Evolutionary conservation across 2,329 filamentous ascomycete species (phyloP), one percentile per base, ranked within the genome.

Genomic region (Aspergillus fischeri): DNA sequence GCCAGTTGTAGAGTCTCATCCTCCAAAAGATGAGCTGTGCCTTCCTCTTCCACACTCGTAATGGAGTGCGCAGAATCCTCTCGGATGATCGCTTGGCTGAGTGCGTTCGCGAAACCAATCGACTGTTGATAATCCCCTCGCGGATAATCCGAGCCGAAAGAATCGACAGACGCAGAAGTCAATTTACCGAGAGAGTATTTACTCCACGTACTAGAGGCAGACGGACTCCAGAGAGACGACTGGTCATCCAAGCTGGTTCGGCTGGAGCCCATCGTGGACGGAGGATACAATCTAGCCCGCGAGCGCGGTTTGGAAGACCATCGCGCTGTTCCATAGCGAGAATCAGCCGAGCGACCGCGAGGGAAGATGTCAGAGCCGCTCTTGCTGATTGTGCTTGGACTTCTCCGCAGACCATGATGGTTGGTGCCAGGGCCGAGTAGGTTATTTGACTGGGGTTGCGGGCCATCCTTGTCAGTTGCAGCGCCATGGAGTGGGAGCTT

Each of bases 71-170:
- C 81, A 17, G 84, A 75, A 64, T 83, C 82, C 49, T 97, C 93
- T 4, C 94, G 89, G 63, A 96, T 96, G 63, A 97, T 99, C 38
- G 93, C 93, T 72, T 97, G 93, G 66, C 92, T 96, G 10, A 99
- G 81, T 3, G 94, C 94, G 72, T 96, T 97, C 54, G 94, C 94
- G 70, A 99, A 99, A 0, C 94, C 94, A 69, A 99, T 96, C 0
- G 92, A 95, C 75, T 96, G 92, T 74, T 97, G 92, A 73, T 93
- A 97, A 67, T 96, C 92, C 45, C 86, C 86, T 49, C 87, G 84
- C 4, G 86, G 86, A 72, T 88, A 88, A 35, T 86, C 83, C 1
- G 90, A 92, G 21, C 87, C 88, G 65, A 97, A 87, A 1, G 92
- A 96, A 70, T 96, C 91, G 67, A 97, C 89, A 4, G 92, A 97